Evolutionary conservation across 2,329 filamentous ascomycete species (phyloP).

Genomic region (Hansfordia pulvinata): DNA sequence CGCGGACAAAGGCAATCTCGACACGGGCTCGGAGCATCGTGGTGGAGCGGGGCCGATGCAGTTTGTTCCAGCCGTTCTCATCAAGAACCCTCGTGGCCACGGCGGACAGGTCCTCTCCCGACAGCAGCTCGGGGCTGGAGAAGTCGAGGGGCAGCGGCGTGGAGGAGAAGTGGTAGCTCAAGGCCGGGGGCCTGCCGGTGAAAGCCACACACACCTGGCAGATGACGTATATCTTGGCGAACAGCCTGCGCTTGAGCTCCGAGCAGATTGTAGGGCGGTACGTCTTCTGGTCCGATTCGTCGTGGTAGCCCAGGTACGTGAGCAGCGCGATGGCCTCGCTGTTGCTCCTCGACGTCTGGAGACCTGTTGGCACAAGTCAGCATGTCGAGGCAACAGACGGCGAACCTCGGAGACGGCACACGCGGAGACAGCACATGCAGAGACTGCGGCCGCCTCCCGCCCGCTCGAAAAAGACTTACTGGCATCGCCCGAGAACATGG

Average conservation of each 20-base stretch:
- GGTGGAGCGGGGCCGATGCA: slow-evolving; percentile 14
- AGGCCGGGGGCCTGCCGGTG: slow-evolving; percentile 25
- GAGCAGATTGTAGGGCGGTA: slow-evolving; percentile 9
- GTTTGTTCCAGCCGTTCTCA: slow-evolving; percentile 22
- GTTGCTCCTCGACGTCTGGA: slow-evolving; percentile 12
- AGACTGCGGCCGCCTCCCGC: background rate
- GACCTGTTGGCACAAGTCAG: slow-evolving; percentile 8
- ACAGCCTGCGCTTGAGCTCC: slow-evolving; percentile 16
- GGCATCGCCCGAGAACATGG: slow-evolving; percentile 11
- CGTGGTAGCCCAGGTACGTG: slow-evolving; percentile 37
- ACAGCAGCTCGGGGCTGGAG: slow-evolving; percentile 19
- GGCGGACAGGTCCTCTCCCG: slow-evolving; percentile 12
- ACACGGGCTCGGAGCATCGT: slow-evolving; percentile 16
- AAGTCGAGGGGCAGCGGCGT: slow-evolving; percentile 26
- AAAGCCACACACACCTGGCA: slow-evolving; percentile 25
- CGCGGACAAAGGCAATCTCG: slow-evolving; percentile 33
- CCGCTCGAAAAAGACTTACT: slow-evolving; percentile 7
- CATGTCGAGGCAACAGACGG: too few species aligned
- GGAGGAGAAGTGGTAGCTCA: slow-evolving; percentile 20
- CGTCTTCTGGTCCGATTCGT: slow-evolving; percentile 20
- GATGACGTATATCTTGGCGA: slow-evolving; percentile 14
- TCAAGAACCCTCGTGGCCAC: slow-evolving; percentile 16
- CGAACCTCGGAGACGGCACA: too few species aligned
- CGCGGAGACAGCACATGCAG: slow-evolving; percentile 1
- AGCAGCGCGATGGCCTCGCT: slow-evolving; percentile 12